These are phyloP conservation scores for Cladosporium halotolerans DNA, from an alignment of 2,329 filamentous ascomycete genomes.

Conservation along the genomic window DNA sequence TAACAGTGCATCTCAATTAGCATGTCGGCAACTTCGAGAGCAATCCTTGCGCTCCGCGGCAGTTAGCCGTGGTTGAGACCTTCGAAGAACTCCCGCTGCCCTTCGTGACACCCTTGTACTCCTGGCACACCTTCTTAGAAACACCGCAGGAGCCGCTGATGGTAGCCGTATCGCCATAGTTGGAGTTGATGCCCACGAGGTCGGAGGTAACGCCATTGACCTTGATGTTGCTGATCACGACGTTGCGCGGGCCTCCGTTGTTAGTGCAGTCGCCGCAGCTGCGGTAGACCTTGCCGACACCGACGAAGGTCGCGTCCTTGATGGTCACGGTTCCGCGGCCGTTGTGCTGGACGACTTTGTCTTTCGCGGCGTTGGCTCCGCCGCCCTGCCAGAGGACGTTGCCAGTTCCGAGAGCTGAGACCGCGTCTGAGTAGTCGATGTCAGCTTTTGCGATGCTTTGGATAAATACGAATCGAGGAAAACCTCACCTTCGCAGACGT, in stretches of 20 bases:
- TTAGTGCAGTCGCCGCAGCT: constrained; percentile 6
- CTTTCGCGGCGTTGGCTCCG: constrained; percentile 19
- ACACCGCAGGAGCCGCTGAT: constrained; percentile 16
- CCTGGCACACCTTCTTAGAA: constrained; percentile 16
- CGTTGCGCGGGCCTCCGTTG: constrained; percentile 15
- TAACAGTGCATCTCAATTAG: neutral
- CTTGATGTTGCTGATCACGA: constrained; percentile 15
- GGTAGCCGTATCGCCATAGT: constrained; percentile 17
- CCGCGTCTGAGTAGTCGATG: constrained; percentile 23
- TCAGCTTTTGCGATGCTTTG: neutral
- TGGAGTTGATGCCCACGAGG: constrained; percentile 16
- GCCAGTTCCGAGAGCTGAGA: constrained; percentile 32
- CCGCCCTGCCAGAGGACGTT: constrained; percentile 22
- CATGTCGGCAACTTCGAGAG: constrained; percentile 13
- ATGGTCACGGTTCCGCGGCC: constrained; percentile 33
- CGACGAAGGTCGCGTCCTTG: constrained; percentile 4
- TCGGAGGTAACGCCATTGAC: constrained; percentile 16
- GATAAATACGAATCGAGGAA: neutral
- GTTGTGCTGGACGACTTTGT: constrained; percentile 41
- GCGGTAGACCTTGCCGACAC: constrained; percentile 8
- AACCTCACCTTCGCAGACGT: constrained; percentile 23
- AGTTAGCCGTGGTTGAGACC: constrained; percentile 12
- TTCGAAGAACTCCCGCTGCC: constrained; percentile 12
- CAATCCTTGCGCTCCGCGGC: constrained; percentile 12
- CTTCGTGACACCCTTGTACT: constrained; percentile 15